Percentiles rank a stretch among this genome's conserved stretches.
Conservation (phyloP, 345 rosid genomes). For the Salix koriyanagi region DNA sequence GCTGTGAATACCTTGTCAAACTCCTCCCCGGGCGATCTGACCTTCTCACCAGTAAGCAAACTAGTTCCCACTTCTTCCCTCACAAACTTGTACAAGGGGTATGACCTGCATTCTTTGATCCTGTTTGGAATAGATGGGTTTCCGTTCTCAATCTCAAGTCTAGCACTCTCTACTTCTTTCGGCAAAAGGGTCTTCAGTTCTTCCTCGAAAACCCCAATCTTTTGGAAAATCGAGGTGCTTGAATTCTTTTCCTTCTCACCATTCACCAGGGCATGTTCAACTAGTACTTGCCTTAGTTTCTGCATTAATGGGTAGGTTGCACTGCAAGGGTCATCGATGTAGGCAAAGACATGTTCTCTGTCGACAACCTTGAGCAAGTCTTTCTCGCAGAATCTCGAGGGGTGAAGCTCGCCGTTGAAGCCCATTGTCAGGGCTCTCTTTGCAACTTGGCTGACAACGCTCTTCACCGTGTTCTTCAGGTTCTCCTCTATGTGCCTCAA, state of each 20-base stretch:
- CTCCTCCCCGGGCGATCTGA: conserved; percentile 23
- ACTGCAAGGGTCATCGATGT: conserved; percentile 31
- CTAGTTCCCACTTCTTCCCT: conserved; percentile 25
- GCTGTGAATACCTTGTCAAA: conserved; percentile 31
- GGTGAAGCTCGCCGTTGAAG: conserved; percentile 29
- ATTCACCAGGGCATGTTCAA: conserved; percentile 28
- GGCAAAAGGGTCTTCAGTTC: conserved; percentile 23
- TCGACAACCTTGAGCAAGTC: conserved; percentile 28
- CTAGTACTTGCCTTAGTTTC: conserved; percentile 30
- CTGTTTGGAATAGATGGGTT: conserved; percentile 16
- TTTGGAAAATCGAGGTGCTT: conserved; percentile 24
- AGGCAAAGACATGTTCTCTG: conserved; percentile 23
- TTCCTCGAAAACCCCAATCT: conserved; percentile 22
- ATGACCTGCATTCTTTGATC: conserved; percentile 30
- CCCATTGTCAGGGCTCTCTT: conserved; percentile 24
- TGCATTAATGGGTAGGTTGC: conserved; percentile 28
- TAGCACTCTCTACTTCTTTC: conserved; percentile 28
- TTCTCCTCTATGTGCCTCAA: conserved; percentile 33
- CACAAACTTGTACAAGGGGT: conserved; percentile 33
- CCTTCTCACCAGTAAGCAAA: conserved; percentile 26
- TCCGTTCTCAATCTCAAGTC: conserved; percentile 22
- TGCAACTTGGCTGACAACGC: conserved; percentile 25
- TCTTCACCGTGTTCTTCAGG: conserved; percentile 23
- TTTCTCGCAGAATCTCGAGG: conserved; percentile 27
- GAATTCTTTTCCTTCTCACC: conserved; percentile 19